Evolutionary conservation across 2,329 filamentous ascomycete species (phyloP), one percentile per base, ranked within the genome.

Genomic region (Colletotrichum sp.): DNA sequence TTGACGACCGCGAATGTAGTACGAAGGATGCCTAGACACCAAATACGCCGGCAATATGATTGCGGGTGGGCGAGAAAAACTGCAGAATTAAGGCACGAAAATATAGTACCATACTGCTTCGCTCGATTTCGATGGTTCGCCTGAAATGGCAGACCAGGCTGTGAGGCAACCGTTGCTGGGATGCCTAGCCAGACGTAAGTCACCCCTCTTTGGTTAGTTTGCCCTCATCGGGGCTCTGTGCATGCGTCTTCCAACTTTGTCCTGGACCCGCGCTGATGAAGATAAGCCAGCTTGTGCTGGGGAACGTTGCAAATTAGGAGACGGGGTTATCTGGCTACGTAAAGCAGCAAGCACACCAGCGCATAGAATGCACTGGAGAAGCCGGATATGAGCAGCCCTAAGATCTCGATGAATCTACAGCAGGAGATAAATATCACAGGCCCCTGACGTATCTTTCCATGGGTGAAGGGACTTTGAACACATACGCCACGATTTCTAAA

Each of bases 361-460:
- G 9, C n/a, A n/a, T n/a, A n/a, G 0, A 49, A 6, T 10, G 39
- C 44, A 49, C n/a, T 13, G 10, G n/a, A 13, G 44, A 21, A 13
- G 44, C 10, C 1, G 44, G n/a, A 52, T 5, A 21, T 21, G 10
- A 21, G 44, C 44, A 21, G n/a, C n/a, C 0, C 6, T 52, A 1
- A 10, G 6, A 12, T 49, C 3, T 4, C 10, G n/a, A 21, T 21
- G n/a, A 52, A 52, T 13, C 44, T 3, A 21, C 12, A 13, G 44
- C 10, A 13, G 12, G 10, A 52, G 6, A 52, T 0, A n/a, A 4
- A 0, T 3, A 52, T 52, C 10, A 8, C n/a, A 52, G n/a, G 6
- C 12, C n/a, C 10, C 12, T 13, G 2, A 12, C 6, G 6, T 21
- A 21, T 49, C 7, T 6, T n/a, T 6, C 9, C 30, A 49, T 49